Evolutionary conservation across 345 rosid species (phyloP), one percentile per base, ranked within the genome.

Genomic region (Rhodomyrtus tomentosa): DNA sequence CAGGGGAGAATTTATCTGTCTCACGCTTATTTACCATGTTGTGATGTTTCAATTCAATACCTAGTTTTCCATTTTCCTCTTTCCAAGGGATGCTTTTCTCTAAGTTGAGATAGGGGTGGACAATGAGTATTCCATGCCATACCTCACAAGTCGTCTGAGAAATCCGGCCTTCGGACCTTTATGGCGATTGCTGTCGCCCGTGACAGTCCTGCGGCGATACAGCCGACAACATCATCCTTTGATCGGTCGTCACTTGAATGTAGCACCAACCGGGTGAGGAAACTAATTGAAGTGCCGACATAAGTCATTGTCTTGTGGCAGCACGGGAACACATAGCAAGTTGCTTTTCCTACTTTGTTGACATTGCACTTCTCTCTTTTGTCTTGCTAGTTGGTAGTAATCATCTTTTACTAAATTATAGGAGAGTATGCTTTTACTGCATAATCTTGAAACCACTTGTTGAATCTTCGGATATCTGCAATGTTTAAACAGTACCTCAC

Each of bases 41-140:
- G 32, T 42, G 50, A 81, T 81, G 12, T n/a, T 3, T 24, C 36
- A 81, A 7, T 29, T 51, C 20, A 50, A 48, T 51, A n/a, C n/a
- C 49, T 79, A 81, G 74, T 49, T 83, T 20, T 85, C 10, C 62
- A 68, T 18, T 72, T 55, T 83, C 81, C 73, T 32, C 62, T 24
- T 84, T 88, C 59, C 92, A 96, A 98, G 91, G 83, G 88, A n/a
- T 96, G 93, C 94, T 96, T 84, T 94, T 95, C 87, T 88, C 96
- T 21, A 94, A 85, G 88, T 89, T 96, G 86, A 93, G 99, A 55
- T 93, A 91, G 89, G 99, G 99, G 80, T 96, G 96, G 99, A 93
- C 90, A 84, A 86, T 92, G 85, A 86, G 74, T 83, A 89, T 95
- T 95, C 88, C 93, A 91, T 85, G 91, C 90, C 48, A 82, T 94